Percentiles rank a stretch among this genome's conserved stretches.
These are phyloP conservation scores for Clathrus columnatus DNA, from an alignment of 768 basidiomycete genomes.

Conservation along the genomic window DNA sequence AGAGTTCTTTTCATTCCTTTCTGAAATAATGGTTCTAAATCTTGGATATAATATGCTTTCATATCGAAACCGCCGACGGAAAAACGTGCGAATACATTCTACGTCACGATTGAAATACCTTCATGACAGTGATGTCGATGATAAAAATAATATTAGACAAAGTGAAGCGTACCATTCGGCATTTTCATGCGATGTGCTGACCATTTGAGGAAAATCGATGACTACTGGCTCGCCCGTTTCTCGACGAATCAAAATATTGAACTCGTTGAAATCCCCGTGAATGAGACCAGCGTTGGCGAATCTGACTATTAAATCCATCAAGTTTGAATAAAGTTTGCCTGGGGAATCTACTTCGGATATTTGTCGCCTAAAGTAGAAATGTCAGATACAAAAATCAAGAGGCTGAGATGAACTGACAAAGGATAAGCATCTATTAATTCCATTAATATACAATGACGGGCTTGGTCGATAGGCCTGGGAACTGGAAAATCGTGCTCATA, in stretches of 20 bases:
- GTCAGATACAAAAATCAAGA: background rate
- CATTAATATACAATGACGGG: constrained; percentile 93
- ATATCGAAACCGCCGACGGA: constrained; percentile 83
- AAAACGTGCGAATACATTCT: constrained; percentile 90
- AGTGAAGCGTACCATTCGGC: constrained; percentile 76
- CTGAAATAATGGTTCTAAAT: constrained; percentile 55
- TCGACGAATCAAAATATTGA: constrained; percentile 90
- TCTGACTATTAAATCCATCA: constrained; percentile 95
- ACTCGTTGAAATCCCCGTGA: constrained; percentile 98
- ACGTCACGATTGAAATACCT: constrained; percentile 99
- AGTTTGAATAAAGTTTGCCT: constrained; percentile 77
- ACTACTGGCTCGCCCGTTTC: constrained; percentile 72
- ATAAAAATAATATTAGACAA: background rate
- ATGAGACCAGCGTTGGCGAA: constrained; percentile 93
- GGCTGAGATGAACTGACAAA: constrained; percentile 45
- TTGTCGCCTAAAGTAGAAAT: constrained; percentile 56
- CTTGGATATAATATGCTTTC: constrained; percentile 85
- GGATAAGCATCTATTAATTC: constrained; percentile 92
- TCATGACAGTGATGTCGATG: background rate
- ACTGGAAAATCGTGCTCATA: constrained; percentile 91
- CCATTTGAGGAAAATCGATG: constrained; percentile 99
- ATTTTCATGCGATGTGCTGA: constrained; percentile 91
- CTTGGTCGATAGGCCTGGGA: constrained; percentile 88
- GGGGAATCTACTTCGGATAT: constrained; percentile 77
- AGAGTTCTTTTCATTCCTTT: constrained; percentile 30